Evolutionary conservation across 2,329 filamentous ascomycete genomes (phyloP).

Genomic region (Chalaropsis ovoidea): DNA sequence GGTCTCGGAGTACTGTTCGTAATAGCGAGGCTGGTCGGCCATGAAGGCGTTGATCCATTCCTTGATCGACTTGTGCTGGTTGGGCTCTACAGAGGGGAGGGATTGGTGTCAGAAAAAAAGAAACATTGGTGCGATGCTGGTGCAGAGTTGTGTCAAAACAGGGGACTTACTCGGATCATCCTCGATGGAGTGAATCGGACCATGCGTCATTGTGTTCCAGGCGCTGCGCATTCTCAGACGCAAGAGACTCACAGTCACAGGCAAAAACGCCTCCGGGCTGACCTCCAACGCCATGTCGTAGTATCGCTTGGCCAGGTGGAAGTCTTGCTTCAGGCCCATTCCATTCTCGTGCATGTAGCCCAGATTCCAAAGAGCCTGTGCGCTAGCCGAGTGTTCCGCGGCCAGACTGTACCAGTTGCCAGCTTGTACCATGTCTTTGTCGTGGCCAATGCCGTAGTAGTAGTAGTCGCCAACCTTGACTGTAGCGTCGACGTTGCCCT

Average conservation of each 20-base stretch:
- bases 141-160: not conserved
- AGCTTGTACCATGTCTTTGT: slow-evolving; percentile 68
- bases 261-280: slow-evolving; percentile 86
- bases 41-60: slow-evolving; percentile 87
- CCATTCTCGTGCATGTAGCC: slow-evolving; percentile 99
- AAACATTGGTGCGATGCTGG: not conserved
- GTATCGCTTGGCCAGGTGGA: slow-evolving; percentile 90
- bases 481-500: slow-evolving; percentile 83
- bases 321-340: slow-evolving; percentile 84
- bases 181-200: slow-evolving; percentile 83
- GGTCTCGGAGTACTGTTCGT: slow-evolving; percentile 50
- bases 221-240: slow-evolving; percentile 78
- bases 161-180: slow-evolving; percentile 67
- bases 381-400: slow-evolving; percentile 81
- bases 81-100: slow-evolving; percentile 43
- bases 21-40: slow-evolving; percentile 55
- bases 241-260: slow-evolving; percentile 76
- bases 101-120: not conserved
- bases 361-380: slow-evolving; percentile 91
- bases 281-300: slow-evolving; percentile 89
- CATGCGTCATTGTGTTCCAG: slow-evolving; percentile 88
- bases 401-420: slow-evolving; percentile 87
- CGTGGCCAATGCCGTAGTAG: slow-evolving; percentile 65
- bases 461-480: slow-evolving; percentile 99
- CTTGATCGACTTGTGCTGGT: slow-evolving; percentile 63